Evolutionary conservation across 495 filamentous ascomycete genomes (phyloP).

Genomic region (Penicillium maclennaniae): DNA sequence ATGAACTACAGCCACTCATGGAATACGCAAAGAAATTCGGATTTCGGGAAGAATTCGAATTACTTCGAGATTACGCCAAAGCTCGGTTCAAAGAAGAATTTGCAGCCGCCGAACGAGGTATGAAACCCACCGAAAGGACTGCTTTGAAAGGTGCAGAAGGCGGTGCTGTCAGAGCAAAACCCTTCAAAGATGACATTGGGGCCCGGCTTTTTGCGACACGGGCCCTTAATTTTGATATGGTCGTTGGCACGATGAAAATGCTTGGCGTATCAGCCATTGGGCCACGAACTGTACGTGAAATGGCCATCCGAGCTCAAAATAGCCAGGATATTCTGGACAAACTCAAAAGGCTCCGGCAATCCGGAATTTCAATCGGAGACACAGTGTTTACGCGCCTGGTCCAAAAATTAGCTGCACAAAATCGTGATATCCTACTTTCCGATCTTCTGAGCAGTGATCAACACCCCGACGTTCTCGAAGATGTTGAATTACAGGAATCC

Average conservation of each 20-base stretch:
- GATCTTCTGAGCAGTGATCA: slow-evolving; percentile 65
- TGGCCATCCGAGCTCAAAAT: slow-evolving; percentile 58
- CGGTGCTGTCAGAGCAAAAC: slow-evolving; percentile 21
- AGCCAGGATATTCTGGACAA: slow-evolving; percentile 49
- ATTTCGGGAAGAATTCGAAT: slow-evolving; percentile 15
- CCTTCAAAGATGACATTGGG: slow-evolving; percentile 56
- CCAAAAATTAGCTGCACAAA: slow-evolving; percentile 51
- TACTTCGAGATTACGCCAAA: slow-evolving; percentile 24
- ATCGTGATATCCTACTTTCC: slow-evolving; percentile 53
- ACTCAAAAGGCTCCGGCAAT: slow-evolving; percentile 52
- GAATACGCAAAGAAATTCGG: slow-evolving; percentile 36
- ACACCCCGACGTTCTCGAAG: slow-evolving; percentile 71
- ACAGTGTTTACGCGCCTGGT: slow-evolving; percentile 59
- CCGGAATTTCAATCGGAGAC: slow-evolving; percentile 54
- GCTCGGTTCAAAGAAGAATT: not conserved
- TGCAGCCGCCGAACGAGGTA: not conserved
- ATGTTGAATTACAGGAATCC: slow-evolving; percentile 53
- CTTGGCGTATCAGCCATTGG: slow-evolving; percentile 66
- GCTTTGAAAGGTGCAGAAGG: slow-evolving; percentile 3
- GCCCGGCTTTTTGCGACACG: slow-evolving; percentile 70
- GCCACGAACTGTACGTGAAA: slow-evolving; percentile 65
- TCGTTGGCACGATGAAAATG: slow-evolving; percentile 59
- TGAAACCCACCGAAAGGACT: not conserved
- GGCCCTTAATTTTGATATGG: slow-evolving; percentile 59
- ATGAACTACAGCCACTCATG: slow-evolving; percentile 40